A percentile compares a stretch with the other conserved stretches of the same genome.
phyloP scores from a whole-genome alignment of 208 protist genomes.

The Tritrichomonas musculus region DNA sequence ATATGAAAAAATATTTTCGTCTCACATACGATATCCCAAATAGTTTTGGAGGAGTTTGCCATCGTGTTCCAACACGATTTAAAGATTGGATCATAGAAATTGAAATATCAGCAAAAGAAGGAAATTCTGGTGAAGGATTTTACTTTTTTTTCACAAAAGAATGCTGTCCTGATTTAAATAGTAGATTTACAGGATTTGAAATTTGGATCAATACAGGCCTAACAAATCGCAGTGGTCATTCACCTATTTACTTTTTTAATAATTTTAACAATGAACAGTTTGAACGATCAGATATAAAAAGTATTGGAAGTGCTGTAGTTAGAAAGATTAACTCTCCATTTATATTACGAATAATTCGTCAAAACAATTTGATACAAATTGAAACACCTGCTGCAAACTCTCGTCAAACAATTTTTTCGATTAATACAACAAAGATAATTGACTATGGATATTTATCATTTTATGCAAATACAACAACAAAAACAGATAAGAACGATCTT shows the following conservation, averaged over 20 bases:
- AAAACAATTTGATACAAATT: background rate
- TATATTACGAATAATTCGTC: background rate
- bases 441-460: conserved; percentile 7
- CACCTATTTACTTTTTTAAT: background rate
- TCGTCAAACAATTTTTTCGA: background rate
- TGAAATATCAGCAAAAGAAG: background rate
- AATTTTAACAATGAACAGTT: background rate
- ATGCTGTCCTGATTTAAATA: background rate
- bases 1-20: background rate
- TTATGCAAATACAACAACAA: background rate
- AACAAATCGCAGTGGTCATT: background rate
- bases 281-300: too few relatives aligned
- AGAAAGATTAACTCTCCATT: background rate
- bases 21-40: background rate
- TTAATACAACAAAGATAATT: background rate
- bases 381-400: background rate
- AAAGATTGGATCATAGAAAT: background rate
- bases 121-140: background rate
- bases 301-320: too few relatives aligned
- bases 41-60: conserved; percentile 7
- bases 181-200: background rate
- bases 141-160: conserved; percentile 16
- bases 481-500: background rate
- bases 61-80: background rate
- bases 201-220: background rate